Conservation (phyloP, 2,329 filamentous ascomycete species). For the Aspergillus sp. region DNA sequence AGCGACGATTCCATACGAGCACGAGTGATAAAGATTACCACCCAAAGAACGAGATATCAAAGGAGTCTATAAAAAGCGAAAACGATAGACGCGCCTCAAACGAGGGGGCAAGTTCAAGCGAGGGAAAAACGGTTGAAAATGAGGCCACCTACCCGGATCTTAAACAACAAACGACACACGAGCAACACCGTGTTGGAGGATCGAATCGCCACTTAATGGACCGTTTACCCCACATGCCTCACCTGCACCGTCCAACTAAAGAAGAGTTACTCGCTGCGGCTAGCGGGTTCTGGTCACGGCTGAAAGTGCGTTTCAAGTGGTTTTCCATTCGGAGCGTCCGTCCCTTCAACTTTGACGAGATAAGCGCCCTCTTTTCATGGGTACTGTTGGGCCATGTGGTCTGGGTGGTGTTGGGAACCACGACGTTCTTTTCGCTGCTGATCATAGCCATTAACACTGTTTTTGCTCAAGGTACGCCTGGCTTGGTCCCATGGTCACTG, state of each 20-base stretch:
- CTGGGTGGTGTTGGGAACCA: conserved; percentile 95
- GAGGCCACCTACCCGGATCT: conserved; percentile 12
- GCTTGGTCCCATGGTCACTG: conserved; percentile 13
- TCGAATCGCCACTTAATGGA: conserved; percentile 50
- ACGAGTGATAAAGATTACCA: conserved; percentile 16
- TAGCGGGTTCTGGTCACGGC: conserved; percentile 85
- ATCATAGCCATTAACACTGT: conserved; percentile 94
- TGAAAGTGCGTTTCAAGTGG: conserved; percentile 96
- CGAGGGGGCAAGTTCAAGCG: neutral
- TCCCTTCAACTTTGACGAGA: conserved; percentile 95
- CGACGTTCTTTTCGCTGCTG: conserved; percentile 89
- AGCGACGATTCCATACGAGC: conserved; percentile 28
- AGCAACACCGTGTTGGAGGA: conserved; percentile 13
- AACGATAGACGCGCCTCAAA: conserved; percentile 12
- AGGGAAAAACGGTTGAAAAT: conserved; percentile 4
- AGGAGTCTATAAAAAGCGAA: conserved; percentile 13
- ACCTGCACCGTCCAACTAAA: conserved; percentile 78
- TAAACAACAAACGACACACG: conserved; percentile 22
- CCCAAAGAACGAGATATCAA: conserved; percentile 13
- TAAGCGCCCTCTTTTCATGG: conserved; percentile 94
- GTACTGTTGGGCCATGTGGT: conserved; percentile 88
- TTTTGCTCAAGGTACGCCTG: conserved; percentile 74
- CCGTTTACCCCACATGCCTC: conserved; percentile 68
- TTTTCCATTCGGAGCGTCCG: conserved; percentile 89
- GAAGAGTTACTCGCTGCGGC: conserved; percentile 90